Conservation (phyloP, 1,139 yeast species). For the Geotrichum phurueaensis region DNA sequence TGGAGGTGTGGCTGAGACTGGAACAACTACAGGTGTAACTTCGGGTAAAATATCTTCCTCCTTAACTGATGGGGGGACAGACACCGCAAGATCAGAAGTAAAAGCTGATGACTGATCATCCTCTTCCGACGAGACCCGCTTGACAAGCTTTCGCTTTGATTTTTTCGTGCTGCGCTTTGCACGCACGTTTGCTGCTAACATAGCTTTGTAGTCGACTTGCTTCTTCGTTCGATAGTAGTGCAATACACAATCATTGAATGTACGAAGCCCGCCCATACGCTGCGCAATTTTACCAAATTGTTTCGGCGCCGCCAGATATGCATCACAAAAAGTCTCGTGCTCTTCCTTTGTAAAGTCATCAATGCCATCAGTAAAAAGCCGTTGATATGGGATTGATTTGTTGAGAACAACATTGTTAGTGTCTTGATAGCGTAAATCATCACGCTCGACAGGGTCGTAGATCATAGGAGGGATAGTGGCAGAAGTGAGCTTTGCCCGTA, state of each 20-base stretch:
- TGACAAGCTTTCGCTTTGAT: conserved; percentile 24
- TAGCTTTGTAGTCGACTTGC: conserved; percentile 65
- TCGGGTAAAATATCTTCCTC: neutral
- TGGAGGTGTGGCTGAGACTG: neutral
- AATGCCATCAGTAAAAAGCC: conserved; percentile 59
- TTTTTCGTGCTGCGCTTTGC: conserved; percentile 26
- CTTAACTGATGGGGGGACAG: neutral
- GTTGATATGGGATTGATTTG: conserved; percentile 46
- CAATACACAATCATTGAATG: conserved; percentile 80
- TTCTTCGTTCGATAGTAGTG: conserved; percentile 91
- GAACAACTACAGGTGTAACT: neutral
- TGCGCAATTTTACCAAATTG: conserved; percentile 84
- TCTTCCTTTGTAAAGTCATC: conserved; percentile 72
- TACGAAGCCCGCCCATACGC: conserved; percentile 73
- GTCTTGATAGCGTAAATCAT: conserved; percentile 48
- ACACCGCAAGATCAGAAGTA: neutral
- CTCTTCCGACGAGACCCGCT: neutral
- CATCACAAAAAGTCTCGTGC: conserved; percentile 76
- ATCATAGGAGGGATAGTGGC: conserved; percentile 79
- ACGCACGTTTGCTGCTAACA: conserved; percentile 52
- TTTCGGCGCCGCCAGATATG: conserved; percentile 72
- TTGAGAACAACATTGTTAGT: conserved; percentile 67
- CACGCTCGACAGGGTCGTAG: conserved; percentile 56
- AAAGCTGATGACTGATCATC: neutral
- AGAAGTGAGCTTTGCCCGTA: conserved; percentile 74